Evolutionary conservation across 139 green algal genomes (phyloP), one percentile per base, ranked within the genome.

Genomic region (Chlorella sp.): DNA sequence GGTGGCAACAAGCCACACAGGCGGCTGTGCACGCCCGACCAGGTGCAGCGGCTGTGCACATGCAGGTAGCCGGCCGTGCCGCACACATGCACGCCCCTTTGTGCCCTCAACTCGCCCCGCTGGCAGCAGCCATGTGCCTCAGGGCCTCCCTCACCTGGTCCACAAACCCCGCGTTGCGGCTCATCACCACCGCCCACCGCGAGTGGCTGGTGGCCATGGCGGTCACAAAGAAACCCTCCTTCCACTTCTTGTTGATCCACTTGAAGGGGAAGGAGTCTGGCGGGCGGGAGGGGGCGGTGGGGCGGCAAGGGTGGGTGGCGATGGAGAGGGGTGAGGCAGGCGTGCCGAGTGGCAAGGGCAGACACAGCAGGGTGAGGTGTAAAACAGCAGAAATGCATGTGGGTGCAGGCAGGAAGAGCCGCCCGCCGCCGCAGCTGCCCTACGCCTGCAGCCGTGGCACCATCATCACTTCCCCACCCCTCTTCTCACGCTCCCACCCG

Each of bases 161-260:
- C 34, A 98, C 95, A 90, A 98, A 99, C 75, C 98, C 98, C 24
- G 98, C 98, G 92, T 99, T 99, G 89, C 98, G 95, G 40, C 93
- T 97, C 98, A 99, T 99, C 89, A 99, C 98, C n/a, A 99, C 98
- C 2, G 98, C 98, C 98, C 98, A 99, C 32, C 97, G 94, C 40
- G 95, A 97, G 92, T 97, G 95, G 37, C 91, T 95, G 78, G 98
- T 99, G 80, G 97, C 96, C 97, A 99, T 99, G 94, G 95, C 96
- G 73, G 98, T 99, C 53, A 99, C 98, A 89, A 99, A 99, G 92
- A 99, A 99, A 83, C 98, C 98, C 94, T 99, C 98, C 93, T 99
- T 99, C 98, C 98, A 99, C 93, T 99, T 99, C 93, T 99, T 99
- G 97, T 99, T 99, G 91, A 99, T 99, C 98, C 98, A 99, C 94